Percentiles rank a stretch among this genome's conserved stretches.
These are phyloP conservation scores for Solanum hybrid DNA, from an alignment of 305 asterid genomes.

Conservation along the genomic window DNA sequence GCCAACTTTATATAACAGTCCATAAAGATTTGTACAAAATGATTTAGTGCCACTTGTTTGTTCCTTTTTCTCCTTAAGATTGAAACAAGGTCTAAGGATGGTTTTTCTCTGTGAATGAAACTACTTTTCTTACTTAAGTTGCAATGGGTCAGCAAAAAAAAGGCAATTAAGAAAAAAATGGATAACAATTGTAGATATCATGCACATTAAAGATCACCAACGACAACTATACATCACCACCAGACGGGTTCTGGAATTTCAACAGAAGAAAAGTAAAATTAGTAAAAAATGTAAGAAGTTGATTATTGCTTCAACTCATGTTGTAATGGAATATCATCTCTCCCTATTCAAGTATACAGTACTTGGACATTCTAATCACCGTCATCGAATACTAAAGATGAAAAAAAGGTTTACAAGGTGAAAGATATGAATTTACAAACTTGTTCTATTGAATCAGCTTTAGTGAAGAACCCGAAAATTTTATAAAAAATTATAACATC, in stretches of 20 bases:
- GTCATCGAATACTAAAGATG: neutral
- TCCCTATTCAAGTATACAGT: neutral
- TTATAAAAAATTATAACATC: neutral
- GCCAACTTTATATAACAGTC: no score
- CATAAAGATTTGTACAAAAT: no score
- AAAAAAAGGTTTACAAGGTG: neutral
- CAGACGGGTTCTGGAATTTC: neutral
- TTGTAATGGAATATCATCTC: neutral
- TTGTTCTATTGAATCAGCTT: slow-evolving; percentile 30
- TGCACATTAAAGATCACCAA: slow-evolving; percentile 42
- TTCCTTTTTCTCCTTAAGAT: neutral
- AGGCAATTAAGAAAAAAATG: no score
- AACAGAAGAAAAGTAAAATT: no score
- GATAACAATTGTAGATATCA: no score
- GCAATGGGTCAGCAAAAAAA: no score
- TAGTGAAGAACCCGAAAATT: slow-evolving; percentile 29
- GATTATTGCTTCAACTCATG: neutral
- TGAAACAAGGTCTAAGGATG: neutral
- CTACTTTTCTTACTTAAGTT: neutral
- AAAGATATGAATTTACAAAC: slow-evolving; percentile 21
- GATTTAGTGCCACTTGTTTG: neutral
- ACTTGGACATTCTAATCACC: neutral
- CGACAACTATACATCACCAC: slow-evolving; percentile 34
- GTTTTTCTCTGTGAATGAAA: neutral
- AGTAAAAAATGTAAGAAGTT: neutral